Base-by-base conservation (phyloP, 352 stramenopile species). In the Pythium vanterpoolii region DNA sequence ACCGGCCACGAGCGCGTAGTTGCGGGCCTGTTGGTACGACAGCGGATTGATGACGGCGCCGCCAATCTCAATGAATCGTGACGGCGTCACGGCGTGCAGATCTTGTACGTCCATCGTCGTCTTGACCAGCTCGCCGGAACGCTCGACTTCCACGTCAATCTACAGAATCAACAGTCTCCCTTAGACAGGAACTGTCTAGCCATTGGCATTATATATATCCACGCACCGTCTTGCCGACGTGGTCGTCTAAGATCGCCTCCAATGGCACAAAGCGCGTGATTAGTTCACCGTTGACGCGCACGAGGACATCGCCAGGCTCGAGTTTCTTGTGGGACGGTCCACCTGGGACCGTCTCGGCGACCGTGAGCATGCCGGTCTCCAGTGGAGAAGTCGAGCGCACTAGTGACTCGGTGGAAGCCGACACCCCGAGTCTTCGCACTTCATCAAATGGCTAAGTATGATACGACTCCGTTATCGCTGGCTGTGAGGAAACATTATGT, bases 301-400 rank as follows among this genome's bases (percentile, higher is more conserved):
- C 68, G 16, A 98, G 72, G 6, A 97, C 83, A 64, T 98, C 92
- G 3, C 92, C 92, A n/a, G 84, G 78, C 58, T 95, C 79, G 9
- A 98, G 64, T 28, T 92, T 87, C 18, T 74, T 80, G 46, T 83
- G 83, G 1, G 79, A 90, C 11, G 88, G 78, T 1, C 90, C 89
- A 8, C 76, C 72, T 4, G 87, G 87, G 26, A 97, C 79, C 0
- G 88, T 93, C 72, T 96, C 83, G 5, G 85, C 74, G 1, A 97
- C 91, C 3, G 89, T 93, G 38, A 98, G 72, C 82, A 97, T 94
- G 21, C 91, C 91, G n/a, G 87, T 96, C 36, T 90, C 83, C 30
- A 90, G 52, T 24, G 91, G 89, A 38, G 85, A 96, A 13, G 71
- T 76, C 31, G 77, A 86, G 30, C 90, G 81, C 54, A 97, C 73